Conservation (phyloP, 306 rosid genomes). For the Pyrus communis region DNA sequence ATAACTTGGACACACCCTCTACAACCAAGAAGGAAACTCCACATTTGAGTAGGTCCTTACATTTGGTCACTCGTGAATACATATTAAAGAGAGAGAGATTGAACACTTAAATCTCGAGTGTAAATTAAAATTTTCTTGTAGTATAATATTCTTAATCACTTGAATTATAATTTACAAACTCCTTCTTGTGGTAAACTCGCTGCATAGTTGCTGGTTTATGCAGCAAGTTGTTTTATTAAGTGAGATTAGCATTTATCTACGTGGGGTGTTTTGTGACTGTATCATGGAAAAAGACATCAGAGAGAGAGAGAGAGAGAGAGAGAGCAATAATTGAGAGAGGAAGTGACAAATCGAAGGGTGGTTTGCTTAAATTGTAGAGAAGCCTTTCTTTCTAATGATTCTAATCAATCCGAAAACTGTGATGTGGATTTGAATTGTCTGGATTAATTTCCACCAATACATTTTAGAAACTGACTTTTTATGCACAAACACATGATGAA, state of each 20-base stretch:
- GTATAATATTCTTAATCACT: too few species aligned
- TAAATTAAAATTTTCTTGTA: too few species aligned
- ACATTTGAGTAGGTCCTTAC: background rate
- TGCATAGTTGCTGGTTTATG: background rate
- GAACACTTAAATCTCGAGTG: too few species aligned
- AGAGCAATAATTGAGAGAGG: background rate
- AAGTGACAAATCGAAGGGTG: background rate
- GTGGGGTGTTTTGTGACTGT: background rate
- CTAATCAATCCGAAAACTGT: background rate
- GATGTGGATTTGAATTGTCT: background rate
- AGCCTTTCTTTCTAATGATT: slow-evolving; percentile 28
- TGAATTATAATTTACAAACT: too few species aligned
- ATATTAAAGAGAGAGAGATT: too few species aligned
- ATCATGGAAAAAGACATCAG: background rate
- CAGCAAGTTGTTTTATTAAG: slow-evolving; percentile 3
- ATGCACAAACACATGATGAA: background rate
- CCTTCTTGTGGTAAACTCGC: too few species aligned
- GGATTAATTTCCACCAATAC: slow-evolving; percentile 5
- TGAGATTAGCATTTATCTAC: background rate
- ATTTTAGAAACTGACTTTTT: background rate
- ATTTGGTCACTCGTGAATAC: background rate
- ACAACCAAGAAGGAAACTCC: background rate
- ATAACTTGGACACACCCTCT: background rate
- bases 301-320: background rate
- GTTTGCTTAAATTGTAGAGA: slow-evolving; percentile 33